Conservation (phyloP, 2,329 filamentous ascomycete species). For the Piedraia hortae region DNA sequence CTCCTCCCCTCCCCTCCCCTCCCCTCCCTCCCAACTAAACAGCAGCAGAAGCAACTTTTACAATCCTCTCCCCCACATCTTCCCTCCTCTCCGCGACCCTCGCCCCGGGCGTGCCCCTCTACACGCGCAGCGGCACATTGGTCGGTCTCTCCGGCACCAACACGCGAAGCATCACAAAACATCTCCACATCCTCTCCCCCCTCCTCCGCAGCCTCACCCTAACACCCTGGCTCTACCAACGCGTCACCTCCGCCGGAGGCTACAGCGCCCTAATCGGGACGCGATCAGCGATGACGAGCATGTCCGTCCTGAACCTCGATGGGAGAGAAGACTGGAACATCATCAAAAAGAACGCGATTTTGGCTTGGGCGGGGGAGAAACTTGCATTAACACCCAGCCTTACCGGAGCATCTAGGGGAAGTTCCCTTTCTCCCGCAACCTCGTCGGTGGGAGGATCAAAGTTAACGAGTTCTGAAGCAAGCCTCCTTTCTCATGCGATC, state of each 20-base stretch:
- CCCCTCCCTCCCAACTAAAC: too few species aligned
- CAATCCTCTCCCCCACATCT: too few species aligned
- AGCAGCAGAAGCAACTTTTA: too few species aligned
- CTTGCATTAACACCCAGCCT: slow-evolving; percentile 43
- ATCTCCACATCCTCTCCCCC: slow-evolving; percentile 65
- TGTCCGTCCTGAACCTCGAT: slow-evolving; percentile 69
- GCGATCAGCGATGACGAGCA: slow-evolving; percentile 61
- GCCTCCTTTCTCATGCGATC: too few species aligned
- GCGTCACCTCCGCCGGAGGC: slow-evolving; percentile 60
- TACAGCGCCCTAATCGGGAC: slow-evolving; percentile 72
- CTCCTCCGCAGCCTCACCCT: slow-evolving; percentile 53
- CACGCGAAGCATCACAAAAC: slow-evolving; percentile 74
- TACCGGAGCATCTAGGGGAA: too few species aligned
- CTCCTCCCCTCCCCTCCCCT: too few species aligned
- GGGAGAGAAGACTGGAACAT: slow-evolving; percentile 91
- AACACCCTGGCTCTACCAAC: slow-evolving; percentile 85
- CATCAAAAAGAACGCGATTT: slow-evolving; percentile 55
- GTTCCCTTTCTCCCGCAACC: too few species aligned
- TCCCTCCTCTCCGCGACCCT: slow-evolving; percentile 82
- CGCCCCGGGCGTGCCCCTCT: slow-evolving; percentile 78
- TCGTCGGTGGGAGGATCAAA: too few species aligned
- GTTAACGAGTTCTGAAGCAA: too few species aligned
- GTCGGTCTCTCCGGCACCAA: slow-evolving; percentile 73
- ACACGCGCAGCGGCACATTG: slow-evolving; percentile 72
- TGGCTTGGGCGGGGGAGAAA: slow-evolving; percentile 93